Base-by-base conservation (phyloP, 345 rosid species). In the Noccaea caerulescens region DNA sequence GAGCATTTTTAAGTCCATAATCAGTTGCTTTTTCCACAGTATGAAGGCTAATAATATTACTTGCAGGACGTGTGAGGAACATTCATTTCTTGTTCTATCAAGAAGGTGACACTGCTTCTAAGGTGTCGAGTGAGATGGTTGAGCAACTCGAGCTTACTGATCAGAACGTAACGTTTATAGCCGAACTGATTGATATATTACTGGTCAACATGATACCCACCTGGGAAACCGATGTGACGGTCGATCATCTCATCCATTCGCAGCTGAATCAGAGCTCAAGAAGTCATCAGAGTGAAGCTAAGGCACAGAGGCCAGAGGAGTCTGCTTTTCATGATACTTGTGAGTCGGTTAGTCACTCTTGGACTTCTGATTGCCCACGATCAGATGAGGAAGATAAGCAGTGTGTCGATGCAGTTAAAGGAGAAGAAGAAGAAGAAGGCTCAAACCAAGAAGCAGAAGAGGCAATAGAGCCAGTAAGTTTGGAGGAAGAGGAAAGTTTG, bases 91-190 rank as follows among this genome's bases (percentile, higher is more conserved):
- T 80, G 42, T 93, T 88, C 77, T 88, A 72, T 62, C 88, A 84
- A n/a, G 91, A 88, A 36, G 82, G 84, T 23, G 98, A 93, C 70
- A 93, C 97, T 27, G 84, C 93, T 34, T 71, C 83, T 6, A 80
- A 92, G 5, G 93, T 93, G 68, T 91, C 98, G 38, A 82, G 86
- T 58, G 98, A 93, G 77, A 93, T 93, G 98, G 97, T 86, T 66
- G 98, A 87, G 80, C 92, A 91, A 68, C 90, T 93, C 49, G 92
- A 87, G 79, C 69, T 93, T 53, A 84, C 82, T 42, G 84, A 84
- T 69, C 91, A 88, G 68, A 81, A 91, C 70, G 91, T 88, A 27
- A 74, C 77, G 42, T 82, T 86, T 65, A 88, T 93, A 63, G 92
- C 96, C 42, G 97, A 90, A 42, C 61, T 93, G 81, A 90, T 87